Percentiles rank a stretch among this genome's conserved stretches.
phyloP scores from a whole-genome alignment of 345 rosid species.

The Salix caprea region DNA sequence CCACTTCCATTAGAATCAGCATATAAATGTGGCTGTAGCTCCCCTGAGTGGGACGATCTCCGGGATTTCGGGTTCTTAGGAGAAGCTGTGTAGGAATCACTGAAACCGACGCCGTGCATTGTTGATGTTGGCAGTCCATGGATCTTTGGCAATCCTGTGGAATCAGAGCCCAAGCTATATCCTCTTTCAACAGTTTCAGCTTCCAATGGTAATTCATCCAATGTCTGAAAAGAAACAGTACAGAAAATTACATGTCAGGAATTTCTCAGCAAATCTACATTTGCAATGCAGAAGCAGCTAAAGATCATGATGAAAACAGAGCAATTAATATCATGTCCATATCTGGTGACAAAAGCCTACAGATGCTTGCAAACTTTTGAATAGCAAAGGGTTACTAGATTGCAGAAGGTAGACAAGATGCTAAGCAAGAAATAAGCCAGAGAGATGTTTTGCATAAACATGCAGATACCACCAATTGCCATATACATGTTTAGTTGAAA shows the following conservation, averaged over 20 bases:
- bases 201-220: slow-evolving; percentile 93
- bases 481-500: not conserved
- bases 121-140: slow-evolving; percentile 69
- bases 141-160: slow-evolving; percentile 74
- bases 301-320: not conserved
- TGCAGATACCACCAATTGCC: not conserved
- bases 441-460: not conserved
- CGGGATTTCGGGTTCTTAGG: slow-evolving; percentile 53
- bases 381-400: not conserved
- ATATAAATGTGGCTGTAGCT: slow-evolving; percentile 55
- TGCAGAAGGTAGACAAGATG: not conserved
- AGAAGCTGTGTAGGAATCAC: slow-evolving; percentile 51
- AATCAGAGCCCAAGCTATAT: slow-evolving; percentile 53
- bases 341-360: not conserved
- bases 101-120: slow-evolving; percentile 45
- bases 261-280: not conserved
- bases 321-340: not conserved
- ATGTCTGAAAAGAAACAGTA: slow-evolving; percentile 40
- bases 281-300: not conserved
- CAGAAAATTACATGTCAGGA: not conserved
- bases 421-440: not conserved
- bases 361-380: not conserved
- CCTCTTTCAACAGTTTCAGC: slow-evolving; percentile 88
- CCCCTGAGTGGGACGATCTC: slow-evolving; percentile 68
- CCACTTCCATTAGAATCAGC: slow-evolving; percentile 64